phyloP scores from a whole-genome alignment of 176 grass and related monocot species.

The bread wheat (Triticum aestivum) region DNA sequence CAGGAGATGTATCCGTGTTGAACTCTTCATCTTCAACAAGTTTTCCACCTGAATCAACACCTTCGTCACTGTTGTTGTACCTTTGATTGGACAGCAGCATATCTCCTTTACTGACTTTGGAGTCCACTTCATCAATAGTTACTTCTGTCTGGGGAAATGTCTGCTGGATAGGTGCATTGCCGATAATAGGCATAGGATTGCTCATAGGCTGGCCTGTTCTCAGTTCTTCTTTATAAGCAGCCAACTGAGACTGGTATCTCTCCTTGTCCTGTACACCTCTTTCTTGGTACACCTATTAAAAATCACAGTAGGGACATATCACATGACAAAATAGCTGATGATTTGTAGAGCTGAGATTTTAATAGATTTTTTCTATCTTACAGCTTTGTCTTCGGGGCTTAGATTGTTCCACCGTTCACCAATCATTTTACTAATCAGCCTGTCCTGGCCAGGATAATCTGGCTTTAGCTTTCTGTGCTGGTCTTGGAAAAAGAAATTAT shows the following conservation, averaged over 20 bases:
- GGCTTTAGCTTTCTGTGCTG: slow-evolving; percentile 84
- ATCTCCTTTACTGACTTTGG: slow-evolving; percentile 54
- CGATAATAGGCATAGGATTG: slow-evolving; percentile 44
- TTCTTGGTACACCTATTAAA: slow-evolving; percentile 81
- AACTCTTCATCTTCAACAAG: slow-evolving; percentile 45
- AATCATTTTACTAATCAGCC: slow-evolving; percentile 86
- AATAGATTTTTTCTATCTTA: slow-evolving; percentile 49
- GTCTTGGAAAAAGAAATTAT: slow-evolving; percentile 97
- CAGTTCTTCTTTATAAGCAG: slow-evolving; percentile 60
- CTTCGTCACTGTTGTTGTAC: slow-evolving; percentile 42
- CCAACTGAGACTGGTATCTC: slow-evolving; percentile 72
- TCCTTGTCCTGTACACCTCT: slow-evolving; percentile 76
- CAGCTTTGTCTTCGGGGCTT: slow-evolving; percentile 77
- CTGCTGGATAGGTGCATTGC: slow-evolving; percentile 62
- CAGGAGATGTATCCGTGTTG: slow-evolving; percentile 48
- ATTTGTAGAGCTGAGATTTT: neutral
- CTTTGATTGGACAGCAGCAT: slow-evolving; percentile 50
- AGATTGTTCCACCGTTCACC: slow-evolving; percentile 77
- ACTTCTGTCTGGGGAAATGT: slow-evolving; percentile 50
- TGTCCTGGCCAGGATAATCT: slow-evolving; percentile 69
- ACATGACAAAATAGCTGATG: neutral
- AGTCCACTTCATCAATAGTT: slow-evolving; percentile 50
- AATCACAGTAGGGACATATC: slow-evolving; percentile 6
- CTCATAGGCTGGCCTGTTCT: slow-evolving; percentile 54
- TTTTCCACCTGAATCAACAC: slow-evolving; percentile 36